Evolutionary conservation across 768 basidiomycete species (phyloP), one percentile per base, ranked within the genome.

Genomic region (Lactifluus rugatus): DNA sequence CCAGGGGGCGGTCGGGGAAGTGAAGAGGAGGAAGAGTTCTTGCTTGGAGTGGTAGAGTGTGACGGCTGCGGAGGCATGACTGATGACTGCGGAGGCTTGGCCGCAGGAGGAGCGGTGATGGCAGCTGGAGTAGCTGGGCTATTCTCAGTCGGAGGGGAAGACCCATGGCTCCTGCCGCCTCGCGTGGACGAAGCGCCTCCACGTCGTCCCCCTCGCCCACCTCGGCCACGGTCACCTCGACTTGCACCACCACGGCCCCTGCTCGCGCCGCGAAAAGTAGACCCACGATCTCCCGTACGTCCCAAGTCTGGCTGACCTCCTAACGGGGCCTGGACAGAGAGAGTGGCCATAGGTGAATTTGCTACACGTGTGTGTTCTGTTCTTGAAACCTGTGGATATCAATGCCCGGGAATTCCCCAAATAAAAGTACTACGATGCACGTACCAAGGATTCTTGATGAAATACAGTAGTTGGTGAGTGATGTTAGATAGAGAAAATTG

Each of bases 191-290:
- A 46, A 25, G 48, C 10, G 21, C 64, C 55, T 51, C 68, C 69
- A 49, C 67, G 60, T 37, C 68, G 65, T 10, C 70, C 69, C 19
- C 74, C 72, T 62, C 75, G 67, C 19, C 71, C 65, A 34, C 70
- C 65, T 51, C 68, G 70, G 52, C 42, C 45, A 37, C 51, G 56
- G 21, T 55, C 60, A 16, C 61, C 44, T 37, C 60, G 46, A 44
- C 21, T 37, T 51, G 52, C 45, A 23, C 55, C 34, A 31, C 61
- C 42, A 34, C 64, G 69, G 54, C 67, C 66, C 45, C 69, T 74
- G 62, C 70, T 69, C 31, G 75, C 66, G 46, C 78, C 77, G 64
- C 71, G 75, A 62, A 79, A 79, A 34, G 78, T 73, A 34, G 76
- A 72, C 7, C 75, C 78, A 50, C 75, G 71, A 47, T 81, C 81